phyloP scores from a whole-genome alignment of 2,329 filamentous ascomycete species.

The Aspergillus awamori region DNA sequence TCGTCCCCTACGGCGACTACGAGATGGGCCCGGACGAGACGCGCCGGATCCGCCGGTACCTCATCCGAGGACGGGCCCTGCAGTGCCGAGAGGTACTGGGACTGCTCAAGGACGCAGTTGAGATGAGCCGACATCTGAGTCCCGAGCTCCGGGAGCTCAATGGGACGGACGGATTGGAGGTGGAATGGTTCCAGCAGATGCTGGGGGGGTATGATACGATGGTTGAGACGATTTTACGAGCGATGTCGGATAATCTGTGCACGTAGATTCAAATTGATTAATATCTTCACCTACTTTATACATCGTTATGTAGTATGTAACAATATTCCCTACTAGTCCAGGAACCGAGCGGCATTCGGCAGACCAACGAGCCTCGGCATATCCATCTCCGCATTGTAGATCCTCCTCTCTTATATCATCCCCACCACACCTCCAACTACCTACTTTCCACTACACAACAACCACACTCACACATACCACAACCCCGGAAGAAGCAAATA shows the following conservation, averaged over 20 bases:
- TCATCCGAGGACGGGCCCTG: conserved; percentile 31
- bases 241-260: conserved; percentile 34
- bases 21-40: conserved; percentile 34
- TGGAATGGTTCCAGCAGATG: conserved; percentile 31
- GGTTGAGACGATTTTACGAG: conserved; percentile 33
- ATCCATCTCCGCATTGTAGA: too few relatives aligned
- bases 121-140: conserved; percentile 13
- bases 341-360: too few relatives aligned
- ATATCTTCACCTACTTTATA: too few relatives aligned
- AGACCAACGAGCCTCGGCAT: too few relatives aligned
- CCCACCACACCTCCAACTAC: too few relatives aligned
- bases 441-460: background rate
- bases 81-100: conserved; percentile 33
- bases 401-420: too few relatives aligned
- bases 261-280: conserved; percentile 4
- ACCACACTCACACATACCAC: background rate
- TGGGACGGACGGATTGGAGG: conserved; percentile 15
- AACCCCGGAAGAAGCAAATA: too few relatives aligned
- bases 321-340: too few relatives aligned
- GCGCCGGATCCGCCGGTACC: conserved; percentile 31
- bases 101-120: conserved; percentile 25
- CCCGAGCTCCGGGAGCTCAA: background rate
- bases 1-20: conserved; percentile 36
- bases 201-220: conserved; percentile 34
- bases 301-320: too few relatives aligned